A percentile compares a stretch with the other conserved stretches of the same genome.
Evolutionary conservation across 768 basidiomycete genomes (phyloP).

Genomic region (Epithele typhae): DNA sequence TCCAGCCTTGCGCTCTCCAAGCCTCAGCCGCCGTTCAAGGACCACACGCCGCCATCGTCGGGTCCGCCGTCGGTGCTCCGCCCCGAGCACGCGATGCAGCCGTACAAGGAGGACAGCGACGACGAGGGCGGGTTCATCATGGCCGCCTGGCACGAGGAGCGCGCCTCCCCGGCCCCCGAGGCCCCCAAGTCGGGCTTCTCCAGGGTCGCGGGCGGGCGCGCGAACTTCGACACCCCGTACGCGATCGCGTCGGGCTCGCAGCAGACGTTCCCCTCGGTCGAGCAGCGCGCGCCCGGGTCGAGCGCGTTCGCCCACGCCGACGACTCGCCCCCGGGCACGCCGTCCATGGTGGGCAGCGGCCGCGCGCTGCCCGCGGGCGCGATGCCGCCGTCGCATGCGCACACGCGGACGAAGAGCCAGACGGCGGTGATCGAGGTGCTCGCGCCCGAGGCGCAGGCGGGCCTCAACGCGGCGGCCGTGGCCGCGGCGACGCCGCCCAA

Average conservation of each 20-base stretch:
- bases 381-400: slow-evolving; percentile 61
- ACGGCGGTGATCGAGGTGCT: slow-evolving; percentile 71
- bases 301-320: slow-evolving; percentile 24
- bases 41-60: slow-evolving; percentile 37
- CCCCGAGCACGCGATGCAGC: slow-evolving; percentile 74
- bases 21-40: slow-evolving; percentile 21
- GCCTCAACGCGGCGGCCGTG: neutral
- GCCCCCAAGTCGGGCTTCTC: slow-evolving; percentile 63
- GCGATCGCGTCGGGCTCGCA: slow-evolving; percentile 64
- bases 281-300: slow-evolving; percentile 21
- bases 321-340: slow-evolving; percentile 45
- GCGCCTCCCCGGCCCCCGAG: slow-evolving; percentile 21
- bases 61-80: slow-evolving; percentile 68
- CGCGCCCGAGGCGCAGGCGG: slow-evolving; percentile 16
- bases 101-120: slow-evolving; percentile 75
- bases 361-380: slow-evolving; percentile 53
- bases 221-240: slow-evolving; percentile 84
- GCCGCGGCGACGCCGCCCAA: slow-evolving; percentile 28
- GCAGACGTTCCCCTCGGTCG: slow-evolving; percentile 63
- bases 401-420: slow-evolving; percentile 75
- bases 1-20: slow-evolving; percentile 21
- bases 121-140: slow-evolving; percentile 84
- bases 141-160: slow-evolving; percentile 80
- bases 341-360: slow-evolving; percentile 45
- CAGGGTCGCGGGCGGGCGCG: slow-evolving; percentile 81